phyloP scores from a whole-genome alignment of 2,329 filamentous ascomycete genomes.

The Penicillium oxalicum region DNA sequence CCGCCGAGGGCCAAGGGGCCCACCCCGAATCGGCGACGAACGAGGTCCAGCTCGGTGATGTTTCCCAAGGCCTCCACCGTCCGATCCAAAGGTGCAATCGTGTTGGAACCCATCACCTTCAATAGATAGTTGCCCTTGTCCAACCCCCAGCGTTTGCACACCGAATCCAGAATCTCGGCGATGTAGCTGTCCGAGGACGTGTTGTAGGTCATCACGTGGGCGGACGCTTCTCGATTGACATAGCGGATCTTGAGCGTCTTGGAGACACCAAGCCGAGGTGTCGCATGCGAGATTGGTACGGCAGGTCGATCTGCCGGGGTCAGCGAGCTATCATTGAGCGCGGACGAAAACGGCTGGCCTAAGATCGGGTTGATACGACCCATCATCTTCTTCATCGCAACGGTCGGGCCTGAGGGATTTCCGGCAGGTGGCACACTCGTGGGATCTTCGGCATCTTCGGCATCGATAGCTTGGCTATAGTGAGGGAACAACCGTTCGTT shows the following conservation, averaged over 20 bases:
- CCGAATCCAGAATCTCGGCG: slow-evolving; percentile 59
- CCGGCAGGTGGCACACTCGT: slow-evolving; percentile 18
- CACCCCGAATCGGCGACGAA: slow-evolving; percentile 58
- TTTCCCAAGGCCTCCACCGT: slow-evolving; percentile 59
- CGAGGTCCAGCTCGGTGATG: slow-evolving; percentile 56
- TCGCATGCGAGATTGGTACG: slow-evolving; percentile 42
- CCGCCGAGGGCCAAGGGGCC: slow-evolving; percentile 51
- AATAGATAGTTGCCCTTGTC: slow-evolving; percentile 60
- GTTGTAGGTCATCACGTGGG: slow-evolving; percentile 48
- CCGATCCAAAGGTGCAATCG: slow-evolving; percentile 57
- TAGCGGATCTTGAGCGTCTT: slow-evolving; percentile 57
- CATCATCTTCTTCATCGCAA: slow-evolving; percentile 19
- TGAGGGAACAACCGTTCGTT: slow-evolving; percentile 54
- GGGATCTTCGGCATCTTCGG: slow-evolving; percentile 27
- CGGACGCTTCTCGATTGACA: slow-evolving; percentile 53
- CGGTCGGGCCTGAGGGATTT: slow-evolving; percentile 11
- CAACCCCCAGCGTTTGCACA: slow-evolving; percentile 57
- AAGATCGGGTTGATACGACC: slow-evolving; percentile 38
- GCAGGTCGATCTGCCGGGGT: slow-evolving; percentile 43
- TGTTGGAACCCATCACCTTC: slow-evolving; percentile 58
- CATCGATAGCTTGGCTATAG: slow-evolving; percentile 34
- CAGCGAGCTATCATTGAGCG: slow-evolving; percentile 41
- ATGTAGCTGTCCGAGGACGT: slow-evolving; percentile 62
- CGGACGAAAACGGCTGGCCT: slow-evolving; percentile 43
- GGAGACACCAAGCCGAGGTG: slow-evolving; percentile 51